A percentile compares a stretch with the other conserved stretches of the same genome.
Conservation (phyloP, 2,329 filamentous ascomycete genomes). For the Claviceps digitariae region DNA sequence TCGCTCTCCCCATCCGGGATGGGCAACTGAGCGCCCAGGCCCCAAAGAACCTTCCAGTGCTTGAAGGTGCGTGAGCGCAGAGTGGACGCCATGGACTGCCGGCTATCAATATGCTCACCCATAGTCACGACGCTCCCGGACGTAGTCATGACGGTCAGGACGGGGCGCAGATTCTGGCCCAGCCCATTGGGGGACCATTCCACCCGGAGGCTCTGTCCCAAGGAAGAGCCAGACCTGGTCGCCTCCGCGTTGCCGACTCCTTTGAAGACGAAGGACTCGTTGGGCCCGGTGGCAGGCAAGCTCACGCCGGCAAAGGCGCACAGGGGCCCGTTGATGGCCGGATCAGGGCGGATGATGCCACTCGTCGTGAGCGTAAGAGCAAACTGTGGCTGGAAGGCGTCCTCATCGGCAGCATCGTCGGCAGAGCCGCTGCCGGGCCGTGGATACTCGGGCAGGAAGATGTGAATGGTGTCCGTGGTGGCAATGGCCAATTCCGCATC, state of each 20-base stretch:
- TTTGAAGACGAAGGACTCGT: conserved; percentile 18
- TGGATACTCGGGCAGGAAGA: conserved; percentile 35
- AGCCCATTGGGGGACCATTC: conserved; percentile 46
- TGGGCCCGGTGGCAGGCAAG: conserved; percentile 14
- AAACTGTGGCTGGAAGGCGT: conserved; percentile 20
- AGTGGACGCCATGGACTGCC: conserved; percentile 15
- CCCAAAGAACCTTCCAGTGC: conserved; percentile 42
- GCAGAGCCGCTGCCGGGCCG: conserved; percentile 9
- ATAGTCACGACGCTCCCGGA: conserved; percentile 36
- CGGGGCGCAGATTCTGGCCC: conserved; percentile 38
- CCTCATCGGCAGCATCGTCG: conserved; percentile 15
- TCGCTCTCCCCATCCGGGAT: conserved; percentile 28
- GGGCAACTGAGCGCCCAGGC: conserved; percentile 36
- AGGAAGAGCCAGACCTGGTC: conserved; percentile 32
- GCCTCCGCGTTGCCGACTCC: conserved; percentile 34
- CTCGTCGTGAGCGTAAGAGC: conserved; percentile 19
- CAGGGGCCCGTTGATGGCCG: conserved; percentile 31
- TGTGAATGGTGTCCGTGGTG: conserved; percentile 40
- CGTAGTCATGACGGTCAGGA: conserved; percentile 37
- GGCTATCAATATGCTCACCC: conserved; percentile 29
- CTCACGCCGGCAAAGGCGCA: conserved; percentile 24
- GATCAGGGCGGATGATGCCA: conserved; percentile 23
- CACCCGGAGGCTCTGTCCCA: conserved; percentile 40
- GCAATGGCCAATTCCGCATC: conserved; percentile 44
- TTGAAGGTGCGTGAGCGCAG: conserved; percentile 27